Evolutionary conservation across 495 filamentous ascomycete genomes (phyloP), one percentile per base, ranked within the genome.

Genomic region (Hypoxylon subgilvum): DNA sequence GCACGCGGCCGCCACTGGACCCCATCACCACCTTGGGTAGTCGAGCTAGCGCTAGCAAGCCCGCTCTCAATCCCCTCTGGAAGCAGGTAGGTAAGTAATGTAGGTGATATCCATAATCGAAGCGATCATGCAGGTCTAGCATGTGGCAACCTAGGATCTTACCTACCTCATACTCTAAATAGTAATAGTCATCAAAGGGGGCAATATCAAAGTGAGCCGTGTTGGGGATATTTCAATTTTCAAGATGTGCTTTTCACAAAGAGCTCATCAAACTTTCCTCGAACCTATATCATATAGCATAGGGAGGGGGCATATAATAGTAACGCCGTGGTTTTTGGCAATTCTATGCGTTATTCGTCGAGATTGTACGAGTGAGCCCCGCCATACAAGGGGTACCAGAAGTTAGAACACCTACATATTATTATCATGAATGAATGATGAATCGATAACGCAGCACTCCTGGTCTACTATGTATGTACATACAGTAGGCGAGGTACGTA

Each of bases 81-180:
- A 34, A 34, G 31, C 31, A n/a, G 27, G 5, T 30, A 30, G 5
- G 5, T 30, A 5, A 30, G 10, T 10, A 30, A 35, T n/a, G 13
- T 35, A n/a, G 12, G 13, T 18, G 14, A n/a, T 28, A 44, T 38
- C 51, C 40, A 45, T 21, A 43, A 21, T 43, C 46, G 17, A 57
- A 54, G 34, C 32, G 36, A 35, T 46, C 54, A 54, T 64, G 61
- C 61, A 59, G 50, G 61, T 21, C 32, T 34, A 54, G 50, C 61
- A 64, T 64, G 61, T 64, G 61, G 61, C 61, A 64, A 23, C 17
- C 61, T 50, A 21, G 61, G 54, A 64, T 64, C 31, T 58, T 19
- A 44, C 55, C 31, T 19, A 30, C 27, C 10, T 30, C 27, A 10
- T 30, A 30, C 27, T n/a, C n/a, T n/a, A n/a, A n/a, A n/a, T n/a